A percentile compares a stretch with the other conserved stretches of the same genome.
These are phyloP conservation scores for Penicillium sp. DNA, from an alignment of 2,329 filamentous ascomycete species.

Conservation along the genomic window DNA sequence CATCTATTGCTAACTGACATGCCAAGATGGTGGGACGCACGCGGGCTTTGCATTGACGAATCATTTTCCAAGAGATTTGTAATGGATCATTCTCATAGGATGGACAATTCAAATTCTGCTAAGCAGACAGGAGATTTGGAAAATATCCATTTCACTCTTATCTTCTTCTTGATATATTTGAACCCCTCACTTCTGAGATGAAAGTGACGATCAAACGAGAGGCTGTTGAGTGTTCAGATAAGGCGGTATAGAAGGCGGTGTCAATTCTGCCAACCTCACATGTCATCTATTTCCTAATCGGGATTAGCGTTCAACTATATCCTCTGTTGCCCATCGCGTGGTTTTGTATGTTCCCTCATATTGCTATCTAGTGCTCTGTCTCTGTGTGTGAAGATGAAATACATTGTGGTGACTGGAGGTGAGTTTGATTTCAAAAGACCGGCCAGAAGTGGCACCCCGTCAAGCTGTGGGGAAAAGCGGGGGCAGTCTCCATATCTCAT, in stretches of 20 bases:
- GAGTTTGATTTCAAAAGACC: conserved; percentile 30
- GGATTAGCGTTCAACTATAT: neutral
- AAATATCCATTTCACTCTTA: neutral
- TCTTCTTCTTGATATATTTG: neutral
- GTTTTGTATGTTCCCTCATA: neutral
- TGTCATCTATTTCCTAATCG: neutral
- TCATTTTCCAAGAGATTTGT: too few relatives aligned
- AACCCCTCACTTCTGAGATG: neutral
- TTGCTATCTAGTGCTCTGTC: too few relatives aligned
- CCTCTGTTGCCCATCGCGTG: neutral
- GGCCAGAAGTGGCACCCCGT: neutral
- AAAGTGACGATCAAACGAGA: neutral
- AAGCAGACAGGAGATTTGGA: too few relatives aligned
- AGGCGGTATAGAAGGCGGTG: neutral
- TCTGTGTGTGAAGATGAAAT: conserved; percentile 62
- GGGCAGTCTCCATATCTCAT: neutral
- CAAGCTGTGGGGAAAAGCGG: neutral
- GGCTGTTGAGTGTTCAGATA: neutral
- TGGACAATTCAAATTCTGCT: too few relatives aligned
- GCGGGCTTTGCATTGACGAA: too few relatives aligned
- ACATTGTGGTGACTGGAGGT: conserved; percentile 79
- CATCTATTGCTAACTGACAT: neutral
- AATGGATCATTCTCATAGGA: too few relatives aligned
- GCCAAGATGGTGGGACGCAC: too few relatives aligned
- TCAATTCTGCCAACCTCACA: neutral